Conservation (phyloP, 176 grass and related monocot species). For the Triticum monococcum region DNA sequence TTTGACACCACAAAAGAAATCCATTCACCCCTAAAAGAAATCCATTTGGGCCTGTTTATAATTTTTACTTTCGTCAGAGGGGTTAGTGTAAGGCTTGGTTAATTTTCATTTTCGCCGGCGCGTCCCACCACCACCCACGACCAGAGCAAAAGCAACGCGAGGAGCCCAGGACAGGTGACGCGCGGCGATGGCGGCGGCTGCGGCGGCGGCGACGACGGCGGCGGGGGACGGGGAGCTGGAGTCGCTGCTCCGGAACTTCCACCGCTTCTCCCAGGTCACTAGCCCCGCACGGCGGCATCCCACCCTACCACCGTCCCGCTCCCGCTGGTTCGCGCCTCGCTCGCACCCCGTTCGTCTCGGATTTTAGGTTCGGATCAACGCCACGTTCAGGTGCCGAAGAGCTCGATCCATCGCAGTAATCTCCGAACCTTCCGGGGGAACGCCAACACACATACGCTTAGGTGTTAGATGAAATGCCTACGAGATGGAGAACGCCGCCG, state of each 20-base stretch:
- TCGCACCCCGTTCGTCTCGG: not conserved
- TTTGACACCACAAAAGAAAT: too few species aligned
- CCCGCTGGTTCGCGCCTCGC: not conserved
- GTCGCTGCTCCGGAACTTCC: slow-evolving; percentile 58
- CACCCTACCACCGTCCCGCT: not conserved
- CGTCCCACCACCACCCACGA: not conserved
- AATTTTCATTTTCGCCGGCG: not conserved
- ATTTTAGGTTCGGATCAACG: not conserved
- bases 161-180: slow-evolving; percentile 7
- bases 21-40: too few species aligned
- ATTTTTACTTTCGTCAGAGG: not conserved
- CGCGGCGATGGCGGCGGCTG: not conserved
- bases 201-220: not conserved
- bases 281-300: not conserved
- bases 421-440: not conserved
- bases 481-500: not conserved
- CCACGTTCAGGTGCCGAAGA: not conserved
- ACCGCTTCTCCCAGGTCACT: slow-evolving; percentile 59
- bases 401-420: not conserved
- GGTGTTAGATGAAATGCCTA: slow-evolving; percentile 14
- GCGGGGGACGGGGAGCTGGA: slow-evolving; percentile 54
- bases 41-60: not conserved
- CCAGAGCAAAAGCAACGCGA: not conserved
- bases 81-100: not conserved
- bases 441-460: not conserved